phyloP scores from a whole-genome alignment of 192 early-diverging fungal species.

The Phlyctochytrium planicorne region DNA sequence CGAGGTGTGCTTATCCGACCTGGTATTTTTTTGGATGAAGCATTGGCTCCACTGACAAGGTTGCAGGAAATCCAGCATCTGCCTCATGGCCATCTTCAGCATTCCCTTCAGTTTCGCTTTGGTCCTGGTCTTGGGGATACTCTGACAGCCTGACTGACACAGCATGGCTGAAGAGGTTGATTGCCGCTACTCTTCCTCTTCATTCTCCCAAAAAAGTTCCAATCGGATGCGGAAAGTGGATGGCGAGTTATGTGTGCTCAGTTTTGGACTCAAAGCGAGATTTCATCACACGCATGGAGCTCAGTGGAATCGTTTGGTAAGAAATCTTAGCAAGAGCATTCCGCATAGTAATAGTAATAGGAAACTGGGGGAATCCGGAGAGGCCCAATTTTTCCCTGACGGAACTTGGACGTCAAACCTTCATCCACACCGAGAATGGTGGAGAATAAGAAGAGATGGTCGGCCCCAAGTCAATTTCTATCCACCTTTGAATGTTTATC shows the following conservation, averaged over 20 bases:
- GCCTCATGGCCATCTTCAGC: background rate
- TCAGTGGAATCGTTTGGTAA: background rate
- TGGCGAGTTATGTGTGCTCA: background rate
- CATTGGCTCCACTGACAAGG: background rate
- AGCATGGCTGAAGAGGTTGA: slow-evolving; percentile 16
- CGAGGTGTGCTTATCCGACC: slow-evolving; percentile 12
- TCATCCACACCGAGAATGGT: background rate
- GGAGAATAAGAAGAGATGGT: background rate
- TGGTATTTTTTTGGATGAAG: background rate
- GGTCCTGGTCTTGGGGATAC: background rate
- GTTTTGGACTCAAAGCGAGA: background rate
- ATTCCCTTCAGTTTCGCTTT: background rate
- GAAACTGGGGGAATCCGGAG: background rate
- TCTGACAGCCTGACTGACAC: background rate
- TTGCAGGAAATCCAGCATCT: background rate
- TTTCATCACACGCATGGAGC: background rate
- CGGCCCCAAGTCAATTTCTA: background rate
- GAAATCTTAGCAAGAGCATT: too few relatives aligned
- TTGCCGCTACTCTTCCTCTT: slow-evolving; percentile 10
- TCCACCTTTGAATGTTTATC: background rate
- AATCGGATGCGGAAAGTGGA: background rate
- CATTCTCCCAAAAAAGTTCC: slow-evolving; percentile 2
- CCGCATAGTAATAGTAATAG: too few relatives aligned
- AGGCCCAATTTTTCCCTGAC: background rate
- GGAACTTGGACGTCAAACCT: slow-evolving; percentile 1